Evolutionary conservation across 495 filamentous ascomycete genomes (phyloP).

Genomic region (Penicillium maclennaniae): DNA sequence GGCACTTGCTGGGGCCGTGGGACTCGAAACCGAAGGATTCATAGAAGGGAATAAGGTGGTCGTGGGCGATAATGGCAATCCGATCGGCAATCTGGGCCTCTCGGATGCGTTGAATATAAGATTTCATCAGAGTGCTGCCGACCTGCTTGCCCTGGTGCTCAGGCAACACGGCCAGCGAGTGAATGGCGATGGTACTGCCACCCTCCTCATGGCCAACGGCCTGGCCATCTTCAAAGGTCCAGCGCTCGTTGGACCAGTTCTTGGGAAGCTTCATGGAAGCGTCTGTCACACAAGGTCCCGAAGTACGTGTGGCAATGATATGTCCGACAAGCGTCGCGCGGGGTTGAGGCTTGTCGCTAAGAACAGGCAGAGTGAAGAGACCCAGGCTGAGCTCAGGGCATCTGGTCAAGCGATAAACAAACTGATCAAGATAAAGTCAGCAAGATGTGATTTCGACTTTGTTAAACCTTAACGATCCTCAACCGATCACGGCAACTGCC

Average conservation of each 20-base stretch:
- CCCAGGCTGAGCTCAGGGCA: conserved; percentile 81
- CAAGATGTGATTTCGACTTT: neutral
- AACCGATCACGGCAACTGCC: neutral
- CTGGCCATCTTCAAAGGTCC: conserved; percentile 32
- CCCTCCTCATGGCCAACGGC: conserved; percentile 61
- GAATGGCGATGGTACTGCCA: conserved; percentile 72
- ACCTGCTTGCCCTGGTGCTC: conserved; percentile 70
- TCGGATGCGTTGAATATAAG: conserved; percentile 69
- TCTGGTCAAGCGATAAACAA: conserved; percentile 72
- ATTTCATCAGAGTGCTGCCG: conserved; percentile 69
- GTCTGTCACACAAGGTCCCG: conserved; percentile 62
- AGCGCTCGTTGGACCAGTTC: conserved; percentile 54
- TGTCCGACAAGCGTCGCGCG: conserved; percentile 69
- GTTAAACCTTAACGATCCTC: neutral
- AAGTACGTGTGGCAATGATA: conserved; percentile 69
- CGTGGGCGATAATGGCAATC: conserved; percentile 74
- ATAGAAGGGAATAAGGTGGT: conserved; percentile 70
- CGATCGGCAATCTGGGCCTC: conserved; percentile 63
- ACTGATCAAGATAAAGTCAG: conserved; percentile 42
- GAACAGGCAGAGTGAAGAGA: conserved; percentile 60
- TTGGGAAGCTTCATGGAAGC: conserved; percentile 68
- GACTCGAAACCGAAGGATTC: conserved; percentile 69
- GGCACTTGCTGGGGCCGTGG: conserved; percentile 58
- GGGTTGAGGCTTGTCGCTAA: conserved; percentile 42
- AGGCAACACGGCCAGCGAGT: conserved; percentile 76